Evolutionary conservation across 192 early-diverging fungal species (phyloP).

Genomic region (Coemansia sp.): DNA sequence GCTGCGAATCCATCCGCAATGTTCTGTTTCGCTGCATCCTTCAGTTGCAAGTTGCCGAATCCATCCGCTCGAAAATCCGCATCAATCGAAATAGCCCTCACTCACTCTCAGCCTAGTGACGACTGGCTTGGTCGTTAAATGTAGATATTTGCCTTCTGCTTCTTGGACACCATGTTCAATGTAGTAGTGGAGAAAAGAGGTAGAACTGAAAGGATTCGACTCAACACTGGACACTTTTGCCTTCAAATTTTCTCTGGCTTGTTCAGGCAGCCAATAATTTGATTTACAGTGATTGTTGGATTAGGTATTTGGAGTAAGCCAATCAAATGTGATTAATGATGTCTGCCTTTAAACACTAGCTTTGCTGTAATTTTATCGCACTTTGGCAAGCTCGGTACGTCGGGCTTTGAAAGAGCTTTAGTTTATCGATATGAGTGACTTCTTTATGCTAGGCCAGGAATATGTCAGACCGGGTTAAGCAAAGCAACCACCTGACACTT

Average conservation of each 20-base stretch:
- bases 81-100: neutral
- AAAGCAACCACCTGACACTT: conserved; percentile 61
- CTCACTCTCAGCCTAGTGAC: neutral
- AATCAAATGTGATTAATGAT: neutral
- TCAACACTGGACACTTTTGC: neutral
- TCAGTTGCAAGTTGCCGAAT: neutral
- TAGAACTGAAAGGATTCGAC: conserved; percentile 9
- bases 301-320: neutral
- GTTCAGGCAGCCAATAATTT: neutral
- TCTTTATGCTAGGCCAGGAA: conserved; percentile 91
- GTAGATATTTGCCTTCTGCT: conserved; percentile 51
- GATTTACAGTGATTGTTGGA: neutral
- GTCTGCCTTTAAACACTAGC: too few relatives aligned
- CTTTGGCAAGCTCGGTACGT: too few relatives aligned
- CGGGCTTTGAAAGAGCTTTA: conserved; percentile 57
- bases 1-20: neutral
- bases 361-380: too few relatives aligned
- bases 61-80: conserved; percentile 10
- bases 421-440: conserved; percentile 95
- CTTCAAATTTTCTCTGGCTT: conserved; percentile 1
- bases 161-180: conserved; percentile 52
- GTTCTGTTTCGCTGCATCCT: conserved; percentile 3
- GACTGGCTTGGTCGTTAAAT: neutral
- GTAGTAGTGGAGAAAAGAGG: conserved; percentile 45
- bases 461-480: conserved; percentile 92